Conservation (phyloP, 1,139 yeast species). For the Pichia inconspicua region DNA sequence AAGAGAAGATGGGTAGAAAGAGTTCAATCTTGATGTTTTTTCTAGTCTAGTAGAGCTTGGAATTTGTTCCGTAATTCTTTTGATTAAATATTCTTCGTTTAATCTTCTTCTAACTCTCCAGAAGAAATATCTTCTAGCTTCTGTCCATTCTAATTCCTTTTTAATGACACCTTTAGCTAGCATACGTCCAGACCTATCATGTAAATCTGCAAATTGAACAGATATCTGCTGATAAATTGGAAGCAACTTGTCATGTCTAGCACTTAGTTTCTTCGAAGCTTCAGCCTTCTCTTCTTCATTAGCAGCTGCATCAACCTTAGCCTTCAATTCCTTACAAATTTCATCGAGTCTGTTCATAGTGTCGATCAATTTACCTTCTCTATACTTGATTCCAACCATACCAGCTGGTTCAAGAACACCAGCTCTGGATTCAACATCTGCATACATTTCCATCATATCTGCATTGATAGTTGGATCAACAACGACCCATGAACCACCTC, state of each 20-base stretch:
- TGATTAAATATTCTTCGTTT: constrained; percentile 82
- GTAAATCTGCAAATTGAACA: constrained; percentile 94
- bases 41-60: constrained; percentile 64
- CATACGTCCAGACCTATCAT: constrained; percentile 97
- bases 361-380: constrained; percentile 80
- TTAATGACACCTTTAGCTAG: constrained; percentile 86
- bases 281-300: constrained; percentile 59
- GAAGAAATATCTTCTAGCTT: constrained; percentile 94
- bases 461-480: constrained; percentile 96
- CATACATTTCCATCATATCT: constrained; percentile 99
- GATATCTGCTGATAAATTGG: constrained; percentile 91
- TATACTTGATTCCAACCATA: constrained; percentile 95
- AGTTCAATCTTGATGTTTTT: constrained; percentile 76
- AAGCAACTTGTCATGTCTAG: constrained; percentile 70
- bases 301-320: constrained; percentile 45
- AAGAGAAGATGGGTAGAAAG: constrained; percentile 75
- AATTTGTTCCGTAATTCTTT: constrained; percentile 61
- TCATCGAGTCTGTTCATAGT: constrained; percentile 88
- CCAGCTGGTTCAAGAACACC: constrained; percentile 99
- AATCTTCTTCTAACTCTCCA: constrained; percentile 97
- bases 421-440: constrained; percentile 92
- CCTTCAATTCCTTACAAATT: constrained; percentile 60
- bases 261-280: constrained; percentile 57
- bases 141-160: constrained; percentile 75
- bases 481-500: constrained; percentile 99